Percentiles rank a stretch among this genome's conserved stretches.
phyloP scores from a whole-genome alignment of 306 rosid genomes.

The Lathyrus aphaca region DNA sequence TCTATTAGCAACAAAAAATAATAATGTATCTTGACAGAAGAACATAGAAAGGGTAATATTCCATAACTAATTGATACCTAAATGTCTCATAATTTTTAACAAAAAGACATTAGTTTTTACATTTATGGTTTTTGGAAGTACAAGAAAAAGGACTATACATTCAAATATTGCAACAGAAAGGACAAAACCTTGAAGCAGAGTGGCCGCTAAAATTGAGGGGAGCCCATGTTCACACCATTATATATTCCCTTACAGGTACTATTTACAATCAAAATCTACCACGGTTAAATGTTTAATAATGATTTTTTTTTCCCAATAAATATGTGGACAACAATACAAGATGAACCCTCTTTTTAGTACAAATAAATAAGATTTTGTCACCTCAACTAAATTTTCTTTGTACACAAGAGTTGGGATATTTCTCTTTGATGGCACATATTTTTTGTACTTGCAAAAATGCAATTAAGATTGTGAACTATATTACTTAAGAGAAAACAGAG shows the following conservation, averaged over 20 bases:
- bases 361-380: too few relatives aligned
- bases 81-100: neutral
- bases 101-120: neutral
- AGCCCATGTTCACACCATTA: neutral
- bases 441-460: too few relatives aligned
- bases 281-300: too few relatives aligned
- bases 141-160: neutral
- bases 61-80: neutral
- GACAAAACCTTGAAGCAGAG: neutral
- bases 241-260: neutral
- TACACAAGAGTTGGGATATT: too few relatives aligned
- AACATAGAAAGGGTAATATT: neutral
- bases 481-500: too few relatives aligned
- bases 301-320: too few relatives aligned
- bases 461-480: too few relatives aligned
- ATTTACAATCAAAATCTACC: too few relatives aligned
- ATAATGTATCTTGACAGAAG: neutral
- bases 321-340: too few relatives aligned
- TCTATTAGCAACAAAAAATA: neutral
- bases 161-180: neutral
- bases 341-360: too few relatives aligned
- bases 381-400: too few relatives aligned
- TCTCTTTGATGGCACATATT: too few relatives aligned
- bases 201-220: slow-evolving; percentile 11
- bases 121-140: neutral